phyloP scores from a whole-genome alignment of 1,284 basidiomycete species.

The Volvariella surrecta region DNA sequence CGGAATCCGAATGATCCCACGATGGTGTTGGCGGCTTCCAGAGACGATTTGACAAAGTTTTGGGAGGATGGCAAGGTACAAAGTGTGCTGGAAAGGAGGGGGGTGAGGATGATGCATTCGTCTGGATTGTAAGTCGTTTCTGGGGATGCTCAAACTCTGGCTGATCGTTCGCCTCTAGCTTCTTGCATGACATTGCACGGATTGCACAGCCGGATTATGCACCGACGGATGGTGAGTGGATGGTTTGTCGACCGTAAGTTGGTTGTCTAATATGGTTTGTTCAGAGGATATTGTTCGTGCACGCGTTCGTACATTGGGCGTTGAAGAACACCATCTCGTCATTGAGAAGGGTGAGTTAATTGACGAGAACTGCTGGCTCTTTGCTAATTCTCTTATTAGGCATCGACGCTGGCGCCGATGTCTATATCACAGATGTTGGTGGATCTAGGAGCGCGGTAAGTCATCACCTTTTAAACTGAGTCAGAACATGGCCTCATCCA shows the following conservation, averaged over 20 bases:
- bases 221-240: slow-evolving; percentile 43
- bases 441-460: slow-evolving; percentile 47
- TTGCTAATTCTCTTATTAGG: slow-evolving; percentile 13
- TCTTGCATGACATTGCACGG: slow-evolving; percentile 54
- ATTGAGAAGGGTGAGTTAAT: slow-evolving; percentile 35
- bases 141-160: not conserved
- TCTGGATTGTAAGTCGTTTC: slow-evolving; percentile 53
- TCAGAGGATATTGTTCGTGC: slow-evolving; percentile 57
- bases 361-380: not conserved
- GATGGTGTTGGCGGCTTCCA: slow-evolving; percentile 43
- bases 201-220: slow-evolving; percentile 45
- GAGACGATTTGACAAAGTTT: slow-evolving; percentile 51
- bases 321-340: slow-evolving; percentile 57
- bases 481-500: not conserved
- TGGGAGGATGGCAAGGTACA: slow-evolving; percentile 51
- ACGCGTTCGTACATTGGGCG: slow-evolving; percentile 56
- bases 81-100: slow-evolving; percentile 37
- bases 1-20: slow-evolving; percentile 28
- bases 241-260: not conserved
- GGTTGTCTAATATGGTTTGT: not conserved
- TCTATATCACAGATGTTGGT: slow-evolving; percentile 64
- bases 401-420: slow-evolving; percentile 35
- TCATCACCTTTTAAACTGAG: not conserved
- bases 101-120: slow-evolving; percentile 42
- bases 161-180: slow-evolving; percentile 27